phyloP scores from a whole-genome alignment of 495 filamentous ascomycete species.

The Podospora australis region DNA sequence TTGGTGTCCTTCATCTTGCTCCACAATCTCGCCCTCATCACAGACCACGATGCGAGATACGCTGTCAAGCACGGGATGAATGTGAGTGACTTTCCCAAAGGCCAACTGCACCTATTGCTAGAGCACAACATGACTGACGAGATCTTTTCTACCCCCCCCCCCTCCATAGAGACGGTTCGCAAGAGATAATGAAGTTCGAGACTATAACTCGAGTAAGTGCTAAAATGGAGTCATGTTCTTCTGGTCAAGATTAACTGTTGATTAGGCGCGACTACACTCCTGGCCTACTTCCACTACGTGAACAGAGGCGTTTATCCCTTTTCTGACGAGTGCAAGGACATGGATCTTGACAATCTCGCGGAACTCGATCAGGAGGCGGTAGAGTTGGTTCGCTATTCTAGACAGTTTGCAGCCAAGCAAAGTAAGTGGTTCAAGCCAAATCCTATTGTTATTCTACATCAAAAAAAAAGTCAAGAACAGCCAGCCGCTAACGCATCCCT shows the following conservation, averaged over 20 bases:
- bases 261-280: slow-evolving; percentile 50
- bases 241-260: slow-evolving; percentile 1
- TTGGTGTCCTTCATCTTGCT: slow-evolving; percentile 53
- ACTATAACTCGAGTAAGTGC: slow-evolving; percentile 45
- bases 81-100: slow-evolving; percentile 25
- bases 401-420: slow-evolving; percentile 26
- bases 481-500: slow-evolving; percentile 3
- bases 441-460: not conserved
- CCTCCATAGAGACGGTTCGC: slow-evolving; percentile 44
- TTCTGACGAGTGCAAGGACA: slow-evolving; percentile 42
- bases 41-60: slow-evolving; percentile 49
- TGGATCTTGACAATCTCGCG: slow-evolving; percentile 39
- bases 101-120: not conserved
- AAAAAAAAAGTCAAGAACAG: too few species aligned
- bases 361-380: slow-evolving; percentile 37
- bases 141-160: too few species aligned
- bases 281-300: slow-evolving; percentile 55
- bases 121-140: slow-evolving; percentile 4
- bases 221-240: not conserved
- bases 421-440: slow-evolving; percentile 29
- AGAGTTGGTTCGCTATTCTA: slow-evolving; percentile 34
- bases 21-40: slow-evolving; percentile 52
- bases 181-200: slow-evolving; percentile 42
- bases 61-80: slow-evolving; percentile 46
- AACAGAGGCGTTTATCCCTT: slow-evolving; percentile 50